A percentile compares a stretch with the other conserved stretches of the same genome.
Conservation (phyloP, 805 yeast species). For the Nakazawaea wickerhamii region DNA sequence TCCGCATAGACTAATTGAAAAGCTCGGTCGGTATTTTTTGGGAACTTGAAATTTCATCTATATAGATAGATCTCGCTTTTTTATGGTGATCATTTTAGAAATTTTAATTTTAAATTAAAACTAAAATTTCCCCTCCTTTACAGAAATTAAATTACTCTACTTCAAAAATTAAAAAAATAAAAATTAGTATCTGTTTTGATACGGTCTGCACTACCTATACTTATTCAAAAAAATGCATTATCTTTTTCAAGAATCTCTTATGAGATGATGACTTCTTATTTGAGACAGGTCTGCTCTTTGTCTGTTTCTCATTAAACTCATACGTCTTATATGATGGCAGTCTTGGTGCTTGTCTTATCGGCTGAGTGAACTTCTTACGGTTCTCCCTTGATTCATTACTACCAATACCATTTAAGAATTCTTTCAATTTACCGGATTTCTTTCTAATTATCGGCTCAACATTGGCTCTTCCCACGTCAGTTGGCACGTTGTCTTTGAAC, state of each 20-base stretch:
- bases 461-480: neutral
- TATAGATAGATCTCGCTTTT: too few species aligned
- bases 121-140: too few species aligned
- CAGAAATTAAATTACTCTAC: too few species aligned
- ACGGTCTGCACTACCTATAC: neutral
- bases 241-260: neutral
- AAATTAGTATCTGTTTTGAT: too few species aligned
- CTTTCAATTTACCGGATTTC: conserved; percentile 4
- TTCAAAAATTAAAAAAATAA: too few species aligned
- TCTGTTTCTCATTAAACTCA: neutral
- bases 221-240: neutral
- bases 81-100: too few species aligned
- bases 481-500: too few species aligned
- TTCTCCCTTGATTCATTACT: neutral
- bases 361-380: neutral
- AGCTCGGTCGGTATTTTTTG: too few species aligned
- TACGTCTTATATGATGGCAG: conserved; percentile 7
- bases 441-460: neutral
- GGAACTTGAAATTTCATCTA: too few species aligned
- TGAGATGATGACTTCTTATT: conserved; percentile 8
- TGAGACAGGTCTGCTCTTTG: conserved; percentile 13
- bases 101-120: too few species aligned
- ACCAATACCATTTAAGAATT: conserved; percentile 4
- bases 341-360: conserved; percentile 10
- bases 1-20: too few species aligned